Percentiles rank a stretch among this genome's conserved stretches.
Evolutionary conservation across 2,329 filamentous ascomycete genomes (phyloP).

Genomic region (Alternaria brassicae): DNA sequence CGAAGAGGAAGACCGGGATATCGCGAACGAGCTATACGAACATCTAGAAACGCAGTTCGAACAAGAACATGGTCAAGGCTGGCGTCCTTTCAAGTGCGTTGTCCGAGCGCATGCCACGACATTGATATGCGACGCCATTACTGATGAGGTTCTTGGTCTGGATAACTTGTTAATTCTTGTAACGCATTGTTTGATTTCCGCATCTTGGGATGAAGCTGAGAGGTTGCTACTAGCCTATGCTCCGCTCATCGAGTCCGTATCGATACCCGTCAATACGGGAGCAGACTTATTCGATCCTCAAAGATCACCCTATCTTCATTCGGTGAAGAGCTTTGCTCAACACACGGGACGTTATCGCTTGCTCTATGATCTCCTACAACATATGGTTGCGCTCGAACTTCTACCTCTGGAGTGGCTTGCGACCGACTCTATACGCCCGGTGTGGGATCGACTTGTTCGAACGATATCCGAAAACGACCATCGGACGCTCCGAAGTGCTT

Average conservation of each 20-base stretch:
- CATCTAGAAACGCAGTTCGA: constrained; percentile 50
- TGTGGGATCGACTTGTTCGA: constrained; percentile 47
- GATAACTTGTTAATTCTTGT: constrained; percentile 36
- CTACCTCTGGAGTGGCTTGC: constrained; percentile 51
- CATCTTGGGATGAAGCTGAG: constrained; percentile 48
- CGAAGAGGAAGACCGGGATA: constrained; percentile 45
- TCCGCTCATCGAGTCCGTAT: constrained; percentile 30
- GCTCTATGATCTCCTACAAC: constrained; percentile 44
- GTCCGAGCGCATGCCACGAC: constrained; percentile 52
- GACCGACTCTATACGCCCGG: constrained; percentile 43
- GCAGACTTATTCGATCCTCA: constrained; percentile 39
- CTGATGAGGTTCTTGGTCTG: constrained; percentile 39
- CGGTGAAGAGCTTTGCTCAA: constrained; percentile 38
- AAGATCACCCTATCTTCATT: constrained; percentile 35
- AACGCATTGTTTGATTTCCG: constrained; percentile 38
- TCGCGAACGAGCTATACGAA: constrained; percentile 49
- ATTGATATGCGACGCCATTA: constrained; percentile 48
- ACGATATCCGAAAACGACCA: constrained; percentile 40
- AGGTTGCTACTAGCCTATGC: constrained; percentile 41
- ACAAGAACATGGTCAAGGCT: constrained; percentile 43
- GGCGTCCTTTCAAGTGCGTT: constrained; percentile 51
- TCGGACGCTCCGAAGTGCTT: constrained; percentile 34
- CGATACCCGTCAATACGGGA: constrained; percentile 33
- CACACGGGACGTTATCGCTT: constrained; percentile 41
- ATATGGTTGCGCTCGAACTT: constrained; percentile 44